A percentile compares a stretch with the other conserved stretches of the same genome.
phyloP scores from a whole-genome alignment of 1,284 basidiomycete species.

The Somion occarium region DNA sequence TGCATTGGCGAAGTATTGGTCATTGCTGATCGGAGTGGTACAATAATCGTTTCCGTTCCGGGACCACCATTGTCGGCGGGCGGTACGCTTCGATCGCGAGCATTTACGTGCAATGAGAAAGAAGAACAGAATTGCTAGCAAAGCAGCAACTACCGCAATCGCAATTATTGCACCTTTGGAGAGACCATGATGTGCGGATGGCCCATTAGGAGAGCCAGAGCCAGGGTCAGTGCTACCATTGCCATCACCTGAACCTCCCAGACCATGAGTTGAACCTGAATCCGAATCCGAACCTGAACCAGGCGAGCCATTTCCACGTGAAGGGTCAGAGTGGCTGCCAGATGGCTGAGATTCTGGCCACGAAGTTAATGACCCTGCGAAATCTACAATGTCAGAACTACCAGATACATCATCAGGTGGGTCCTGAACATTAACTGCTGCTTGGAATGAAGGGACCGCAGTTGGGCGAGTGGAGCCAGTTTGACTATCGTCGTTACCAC shows the following conservation, averaged over 20 bases:
- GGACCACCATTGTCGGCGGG: constrained; percentile 23
- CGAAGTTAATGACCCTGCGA: neutral
- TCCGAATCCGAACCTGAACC: no score
- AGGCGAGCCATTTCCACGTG: no score
- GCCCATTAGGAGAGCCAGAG: neutral
- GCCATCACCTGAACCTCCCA: neutral
- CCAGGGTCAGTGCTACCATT: constrained; percentile 5
- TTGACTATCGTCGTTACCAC: neutral
- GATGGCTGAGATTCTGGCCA: constrained; percentile 1
- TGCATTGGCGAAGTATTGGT: constrained; percentile 18
- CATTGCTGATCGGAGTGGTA: constrained; percentile 13
- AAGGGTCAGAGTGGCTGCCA: neutral
- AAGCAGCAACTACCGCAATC: constrained; percentile 8
- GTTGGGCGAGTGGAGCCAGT: neutral
- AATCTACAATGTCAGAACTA: neutral
- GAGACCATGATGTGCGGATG: constrained; percentile 9
- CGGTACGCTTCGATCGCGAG: constrained; percentile 16
- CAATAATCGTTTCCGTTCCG: constrained; percentile 8
- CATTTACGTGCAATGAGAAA: constrained; percentile 11
- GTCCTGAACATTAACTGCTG: constrained; percentile 7
- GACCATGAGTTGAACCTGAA: constrained; percentile 4
- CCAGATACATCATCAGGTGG: neutral
- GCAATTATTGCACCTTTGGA: constrained; percentile 13
- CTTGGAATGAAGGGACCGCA: constrained; percentile 1
- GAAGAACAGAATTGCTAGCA: constrained; percentile 7